Evolutionary conservation across 176 grass and related monocot genomes (phyloP), one percentile per base, ranked within the genome.

Genomic region (Avena insularis): DNA sequence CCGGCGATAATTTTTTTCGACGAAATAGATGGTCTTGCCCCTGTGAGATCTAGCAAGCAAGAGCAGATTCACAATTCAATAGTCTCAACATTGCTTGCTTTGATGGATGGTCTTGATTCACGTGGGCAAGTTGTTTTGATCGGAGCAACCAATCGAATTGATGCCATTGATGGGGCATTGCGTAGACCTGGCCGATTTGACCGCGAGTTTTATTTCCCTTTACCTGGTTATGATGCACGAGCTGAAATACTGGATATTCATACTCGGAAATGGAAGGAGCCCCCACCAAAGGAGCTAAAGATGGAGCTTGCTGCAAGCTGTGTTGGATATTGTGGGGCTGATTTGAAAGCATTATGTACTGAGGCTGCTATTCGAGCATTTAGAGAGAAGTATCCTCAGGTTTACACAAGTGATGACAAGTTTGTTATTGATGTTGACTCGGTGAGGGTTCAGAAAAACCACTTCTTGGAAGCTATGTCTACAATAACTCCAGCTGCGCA

Each of bases 51-150:
- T 54, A 99, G 97, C 92, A 99, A 99, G 83, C 97, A 99, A 90
- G 97, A 99, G 65, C 97, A 99, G 81, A 99, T 99, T 85, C 97
- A 99, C 64, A 99, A 99, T 90, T 99, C 97, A 82, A 99, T 99
- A 78, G 97, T 99, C 65, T 99, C 97, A 12, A 99, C 97, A 77
- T 90, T 99, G 83, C 97, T 99, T 85, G 97, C 97, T 68, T 91
- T 99, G 83, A 99, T 99, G 97, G 97, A 99, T 82, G 97, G 97
- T 60, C 91, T 99, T 82, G 97, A 99, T 84, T 99, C 97, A 74
- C 92, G 97, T 81, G 97, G 97, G 45, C 94, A 99, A 90, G 97
- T 99, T 88, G 97, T 99, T 78, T 92, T 99, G 87, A 99, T 99
- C 88, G 97, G 97, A 81, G 97, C 97, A 54, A 99, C 97, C 56